Percentiles rank a stretch among this genome's conserved stretches.
These are phyloP conservation scores for Sinapis alba DNA, from an alignment of 441 rosid genomes.

Conservation along the genomic window DNA sequence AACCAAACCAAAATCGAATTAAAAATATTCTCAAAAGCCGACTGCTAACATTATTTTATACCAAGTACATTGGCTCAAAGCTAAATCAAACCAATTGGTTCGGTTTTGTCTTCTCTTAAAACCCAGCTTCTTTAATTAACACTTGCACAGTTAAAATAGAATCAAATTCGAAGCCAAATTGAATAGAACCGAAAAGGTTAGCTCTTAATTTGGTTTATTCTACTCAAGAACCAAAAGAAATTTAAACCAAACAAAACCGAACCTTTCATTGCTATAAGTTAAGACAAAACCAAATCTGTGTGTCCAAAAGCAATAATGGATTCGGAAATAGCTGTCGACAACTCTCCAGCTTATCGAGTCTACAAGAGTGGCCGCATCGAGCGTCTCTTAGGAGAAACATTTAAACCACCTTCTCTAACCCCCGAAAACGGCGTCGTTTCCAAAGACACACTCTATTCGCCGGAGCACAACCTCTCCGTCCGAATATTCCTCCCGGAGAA, in stretches of 20 bases:
- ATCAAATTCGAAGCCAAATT: too few species aligned
- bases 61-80: not conserved
- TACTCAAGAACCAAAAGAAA: not conserved
- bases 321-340: constrained; percentile 18
- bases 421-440: constrained; percentile 52
- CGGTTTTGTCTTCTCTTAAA: not conserved
- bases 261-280: not conserved
- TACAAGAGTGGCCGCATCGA: constrained; percentile 59
- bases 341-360: constrained; percentile 12
- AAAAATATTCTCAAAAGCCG: not conserved
- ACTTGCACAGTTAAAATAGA: not conserved
- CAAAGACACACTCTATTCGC: constrained; percentile 51
- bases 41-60: not conserved
- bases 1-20: not conserved
- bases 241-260: not conserved
- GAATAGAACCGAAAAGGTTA: not conserved
- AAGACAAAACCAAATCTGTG: not conserved
- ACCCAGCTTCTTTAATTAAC: not conserved
- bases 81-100: not conserved
- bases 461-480: constrained; percentile 40
- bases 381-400: constrained; percentile 42
- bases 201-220: not conserved
- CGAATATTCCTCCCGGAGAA: constrained; percentile 53
- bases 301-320: constrained; percentile 15
- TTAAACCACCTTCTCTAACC: constrained; percentile 47